Conservation (phyloP, 495 filamentous ascomycete species). For the Penicillium goetzii region DNA sequence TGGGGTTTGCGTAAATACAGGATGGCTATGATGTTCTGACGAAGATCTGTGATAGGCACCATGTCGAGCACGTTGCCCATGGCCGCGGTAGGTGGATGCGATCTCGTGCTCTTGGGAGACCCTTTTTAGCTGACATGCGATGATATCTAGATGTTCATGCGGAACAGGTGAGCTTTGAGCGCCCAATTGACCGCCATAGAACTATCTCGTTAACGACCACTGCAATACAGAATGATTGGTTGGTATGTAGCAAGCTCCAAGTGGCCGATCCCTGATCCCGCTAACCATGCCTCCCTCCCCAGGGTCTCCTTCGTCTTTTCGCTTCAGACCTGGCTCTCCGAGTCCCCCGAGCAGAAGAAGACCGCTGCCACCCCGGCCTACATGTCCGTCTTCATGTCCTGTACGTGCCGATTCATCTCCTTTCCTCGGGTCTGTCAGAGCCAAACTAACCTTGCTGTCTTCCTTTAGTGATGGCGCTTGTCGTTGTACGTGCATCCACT, state of each 20-base stretch:
- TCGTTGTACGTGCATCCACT: constrained; percentile 57
- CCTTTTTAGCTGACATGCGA: constrained; percentile 25
- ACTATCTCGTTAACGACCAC: constrained; percentile 16
- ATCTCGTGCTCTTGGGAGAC: constrained; percentile 3
- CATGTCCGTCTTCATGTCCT: constrained; percentile 82
- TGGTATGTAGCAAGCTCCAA: constrained; percentile 60
- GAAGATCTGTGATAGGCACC: constrained; percentile 52
- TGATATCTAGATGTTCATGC: constrained; percentile 72
- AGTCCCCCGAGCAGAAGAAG: constrained; percentile 75
- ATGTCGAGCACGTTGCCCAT: constrained; percentile 86
- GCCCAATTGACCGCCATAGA: background rate
- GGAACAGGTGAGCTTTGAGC: constrained; percentile 68
- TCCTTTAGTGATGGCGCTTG: constrained; percentile 71
- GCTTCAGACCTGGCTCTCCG: constrained; percentile 83
- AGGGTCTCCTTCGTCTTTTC: constrained; percentile 86
- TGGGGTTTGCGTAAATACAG: background rate
- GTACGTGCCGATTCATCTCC: constrained; percentile 54
- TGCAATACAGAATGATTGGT: constrained; percentile 64
- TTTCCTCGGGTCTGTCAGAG: background rate
- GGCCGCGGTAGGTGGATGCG: constrained; percentile 67
- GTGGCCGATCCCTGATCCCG: background rate
- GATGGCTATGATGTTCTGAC: constrained; percentile 16
- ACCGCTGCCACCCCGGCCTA: constrained; percentile 73
- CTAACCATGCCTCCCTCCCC: constrained; percentile 16
- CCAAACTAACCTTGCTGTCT: constrained; percentile 21